phyloP scores from a whole-genome alignment of 2,329 filamentous ascomycete species.

The Paecilomyces sp. region DNA sequence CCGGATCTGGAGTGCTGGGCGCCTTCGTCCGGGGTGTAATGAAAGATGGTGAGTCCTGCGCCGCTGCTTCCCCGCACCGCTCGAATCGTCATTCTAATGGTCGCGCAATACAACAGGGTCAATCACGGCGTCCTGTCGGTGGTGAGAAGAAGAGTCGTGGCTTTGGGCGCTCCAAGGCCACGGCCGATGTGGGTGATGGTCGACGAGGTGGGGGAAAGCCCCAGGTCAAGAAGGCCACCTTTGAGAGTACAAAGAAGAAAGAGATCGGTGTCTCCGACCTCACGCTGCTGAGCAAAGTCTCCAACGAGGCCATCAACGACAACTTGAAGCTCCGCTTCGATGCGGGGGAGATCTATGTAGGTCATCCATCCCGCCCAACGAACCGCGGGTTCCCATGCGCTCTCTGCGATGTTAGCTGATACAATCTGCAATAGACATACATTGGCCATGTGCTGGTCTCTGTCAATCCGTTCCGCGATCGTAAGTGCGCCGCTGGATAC shows the following conservation, averaged over 20 bases:
- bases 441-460: conserved; percentile 99
- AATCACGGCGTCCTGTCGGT: conserved; percentile 36
- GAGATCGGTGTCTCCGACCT: conserved; percentile 97
- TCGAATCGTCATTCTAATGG: not conserved
- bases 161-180: conserved; percentile 35
- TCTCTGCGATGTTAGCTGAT: conserved; percentile 1
- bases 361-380: conserved; percentile 18
- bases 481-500: conserved; percentile 37
- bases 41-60: conserved; percentile 26
- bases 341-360: conserved; percentile 87
- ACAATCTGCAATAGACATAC: conserved; percentile 60
- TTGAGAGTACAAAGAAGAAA: conserved; percentile 97
- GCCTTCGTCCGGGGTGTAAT: conserved; percentile 17
- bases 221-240: conserved; percentile 90
- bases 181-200: conserved; percentile 35
- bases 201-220: conserved; percentile 45
- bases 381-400: not conserved
- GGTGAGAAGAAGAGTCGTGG: conserved; percentile 36
- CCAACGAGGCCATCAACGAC: conserved; percentile 98
- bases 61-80: no score
- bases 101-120: conserved; percentile 21
- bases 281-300: conserved; percentile 95
- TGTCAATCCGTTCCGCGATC: conserved; percentile 94
- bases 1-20: conserved; percentile 16
- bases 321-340: conserved; percentile 98